Evolutionary conservation across 495 filamentous ascomycete species (phyloP), one percentile per base, ranked within the genome.

Genomic region (Entonaema liquescens): DNA sequence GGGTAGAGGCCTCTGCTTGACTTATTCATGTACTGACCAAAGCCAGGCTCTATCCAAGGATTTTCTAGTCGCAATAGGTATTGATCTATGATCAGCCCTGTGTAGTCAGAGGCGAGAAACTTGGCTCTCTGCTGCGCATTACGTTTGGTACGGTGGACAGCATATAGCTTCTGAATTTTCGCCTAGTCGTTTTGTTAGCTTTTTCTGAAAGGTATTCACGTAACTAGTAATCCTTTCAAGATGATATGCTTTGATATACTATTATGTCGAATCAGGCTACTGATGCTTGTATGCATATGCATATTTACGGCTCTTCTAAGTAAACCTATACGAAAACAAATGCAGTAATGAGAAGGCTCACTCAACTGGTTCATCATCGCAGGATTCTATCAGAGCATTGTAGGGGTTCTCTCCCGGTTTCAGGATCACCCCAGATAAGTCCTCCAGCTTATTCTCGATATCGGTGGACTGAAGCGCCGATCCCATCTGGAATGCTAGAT

Each of bases 141-240:
- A 17, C 94, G 87, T 2, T 84, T 88, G 1, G 74, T 84, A 21
- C 95, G 91, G 72, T 98, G 94, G 0, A 79, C 83, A 52, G 86
- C 78, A 77, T 97, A 98, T 50, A 87, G 82, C 11, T 79, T 75
- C 83, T 95, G 92, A 13, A 98, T 90, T 74, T 88, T 76, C 19
- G 68, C 77, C 93, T 97, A 65, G 4, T 25, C 5, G 11, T 21
- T 2, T 35, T 9, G 54, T 79, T 26, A 79, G 70, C 38, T 33
- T 59, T 1, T 13, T 9, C 60, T 21, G n/a, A 35, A 26, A 3
- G 29, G 11, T 19, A 23, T 52, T 38, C 44, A 26, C 9, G 17
- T 23, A 9, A 19, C 13, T 23, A 36, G 2, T 23, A 21, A 21
- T 19, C 21, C 28, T 23, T n/a, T 57, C 5, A 23, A n/a, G n/a